Evolutionary conservation across 805 yeast genomes (phyloP).

Genomic region (Cyberlindnera euphorbiiphila): DNA sequence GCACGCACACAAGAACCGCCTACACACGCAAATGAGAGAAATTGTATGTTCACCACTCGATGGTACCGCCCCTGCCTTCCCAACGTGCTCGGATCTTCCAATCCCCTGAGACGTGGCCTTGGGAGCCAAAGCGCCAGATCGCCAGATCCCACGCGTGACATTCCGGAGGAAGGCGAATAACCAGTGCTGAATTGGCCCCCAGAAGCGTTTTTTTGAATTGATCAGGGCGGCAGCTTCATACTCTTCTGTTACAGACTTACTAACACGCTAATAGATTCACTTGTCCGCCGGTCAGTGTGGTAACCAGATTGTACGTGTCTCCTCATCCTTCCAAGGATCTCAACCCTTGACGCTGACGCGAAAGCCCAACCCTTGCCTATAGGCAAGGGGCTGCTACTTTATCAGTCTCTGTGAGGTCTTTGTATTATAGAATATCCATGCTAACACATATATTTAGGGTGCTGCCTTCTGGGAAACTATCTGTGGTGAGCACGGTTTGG

Average conservation of each 20-base stretch:
- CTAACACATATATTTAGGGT: slow-evolving; percentile 45
- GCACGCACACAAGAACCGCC: slow-evolving; percentile 4
- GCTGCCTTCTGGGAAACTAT: slow-evolving; percentile 93
- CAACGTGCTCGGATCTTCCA: background rate
- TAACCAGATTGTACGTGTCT: slow-evolving; percentile 78
- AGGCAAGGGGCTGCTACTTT: too few species aligned
- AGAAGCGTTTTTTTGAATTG: background rate
- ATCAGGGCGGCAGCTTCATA: background rate
- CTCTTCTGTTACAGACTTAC: slow-evolving; percentile 4
- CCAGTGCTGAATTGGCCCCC: background rate
- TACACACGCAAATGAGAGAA: slow-evolving; percentile 23
- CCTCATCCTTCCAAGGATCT: background rate
- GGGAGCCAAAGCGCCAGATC: background rate
- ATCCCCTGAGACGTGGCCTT: background rate
- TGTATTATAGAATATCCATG: too few species aligned
- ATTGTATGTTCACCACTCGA: slow-evolving; percentile 16
- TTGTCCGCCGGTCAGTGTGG: slow-evolving; percentile 98
- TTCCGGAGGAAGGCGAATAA: slow-evolving; percentile 6
- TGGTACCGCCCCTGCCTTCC: background rate
- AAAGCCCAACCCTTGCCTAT: too few species aligned
- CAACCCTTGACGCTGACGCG: background rate
- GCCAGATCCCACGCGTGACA: slow-evolving; percentile 9
- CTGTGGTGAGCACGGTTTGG: slow-evolving; percentile 84
- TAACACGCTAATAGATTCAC: slow-evolving; percentile 59
- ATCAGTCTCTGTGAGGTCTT: too few species aligned